A percentile compares a stretch with the other conserved stretches of the same genome.
These are phyloP conservation scores for Ballota nigra DNA, from an alignment of 257 asterid species.

Conservation along the genomic window DNA sequence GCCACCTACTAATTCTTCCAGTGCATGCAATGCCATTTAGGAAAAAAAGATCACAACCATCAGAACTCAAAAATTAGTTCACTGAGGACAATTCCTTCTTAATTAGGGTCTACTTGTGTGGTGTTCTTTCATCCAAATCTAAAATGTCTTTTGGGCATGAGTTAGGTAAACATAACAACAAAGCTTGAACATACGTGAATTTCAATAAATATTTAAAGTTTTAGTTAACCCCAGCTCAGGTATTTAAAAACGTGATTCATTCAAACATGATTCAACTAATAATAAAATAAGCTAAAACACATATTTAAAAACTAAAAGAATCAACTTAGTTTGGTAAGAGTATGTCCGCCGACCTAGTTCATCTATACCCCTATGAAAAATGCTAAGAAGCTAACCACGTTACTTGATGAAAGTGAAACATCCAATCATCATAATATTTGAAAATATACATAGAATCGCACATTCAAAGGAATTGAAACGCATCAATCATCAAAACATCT, in stretches of 20 bases:
- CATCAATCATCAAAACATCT: neutral
- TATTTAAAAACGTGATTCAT: neutral
- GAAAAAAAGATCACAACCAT: neutral
- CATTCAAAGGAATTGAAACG: neutral
- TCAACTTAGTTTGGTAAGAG: neutral
- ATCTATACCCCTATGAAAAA: neutral
- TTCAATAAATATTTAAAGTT: neutral
- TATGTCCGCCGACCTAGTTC: neutral
- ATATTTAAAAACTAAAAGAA: neutral
- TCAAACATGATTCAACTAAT: neutral
- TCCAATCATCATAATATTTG: neutral
- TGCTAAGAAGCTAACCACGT: neutral
- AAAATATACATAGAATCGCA: neutral
- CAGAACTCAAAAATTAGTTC: constrained; percentile 12
- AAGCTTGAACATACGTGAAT: neutral
- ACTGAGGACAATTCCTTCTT: neutral
- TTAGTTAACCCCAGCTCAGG: neutral
- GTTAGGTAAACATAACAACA: neutral
- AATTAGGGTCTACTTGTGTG: neutral
- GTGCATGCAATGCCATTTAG: neutral
- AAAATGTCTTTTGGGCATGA: neutral
- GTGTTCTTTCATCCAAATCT: neutral
- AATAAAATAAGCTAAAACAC: neutral
- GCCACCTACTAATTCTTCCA: neutral
- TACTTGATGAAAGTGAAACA: neutral